phyloP scores from a whole-genome alignment of 306 rosid genomes.

The Glycine tomentella region DNA sequence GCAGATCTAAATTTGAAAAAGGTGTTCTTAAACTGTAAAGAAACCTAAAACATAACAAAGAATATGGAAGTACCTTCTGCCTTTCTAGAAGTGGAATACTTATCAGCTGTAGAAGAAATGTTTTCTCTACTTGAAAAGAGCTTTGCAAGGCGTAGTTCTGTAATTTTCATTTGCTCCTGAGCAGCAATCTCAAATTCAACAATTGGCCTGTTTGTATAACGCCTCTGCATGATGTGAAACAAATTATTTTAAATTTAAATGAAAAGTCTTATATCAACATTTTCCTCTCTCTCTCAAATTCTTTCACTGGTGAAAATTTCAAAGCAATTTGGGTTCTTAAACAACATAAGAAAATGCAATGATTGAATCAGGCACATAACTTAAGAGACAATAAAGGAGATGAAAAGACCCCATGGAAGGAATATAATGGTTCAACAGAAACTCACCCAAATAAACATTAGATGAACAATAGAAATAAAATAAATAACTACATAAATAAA shows the following conservation, averaged over 20 bases:
- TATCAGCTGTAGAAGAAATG: slow-evolving; percentile 52
- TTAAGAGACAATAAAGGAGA: neutral
- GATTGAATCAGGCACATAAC: neutral
- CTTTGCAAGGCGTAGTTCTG: slow-evolving; percentile 80
- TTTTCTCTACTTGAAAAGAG: slow-evolving; percentile 68
- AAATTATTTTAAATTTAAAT: slow-evolving; percentile 26
- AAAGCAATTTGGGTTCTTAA: slow-evolving; percentile 8
- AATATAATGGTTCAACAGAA: slow-evolving; percentile 9
- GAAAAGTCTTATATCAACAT: slow-evolving; percentile 19
- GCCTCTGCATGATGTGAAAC: slow-evolving; percentile 62
- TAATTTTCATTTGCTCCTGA: slow-evolving; percentile 92
- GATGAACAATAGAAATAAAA: neutral
- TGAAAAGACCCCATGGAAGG: neutral
- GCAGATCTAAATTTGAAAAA: slow-evolving; percentile 8
- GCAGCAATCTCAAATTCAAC: slow-evolving; percentile 91
- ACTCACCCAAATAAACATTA: neutral
- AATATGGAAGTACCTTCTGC: slow-evolving; percentile 73
- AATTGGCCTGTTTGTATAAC: slow-evolving; percentile 80
- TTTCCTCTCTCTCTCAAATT: slow-evolving; percentile 16
- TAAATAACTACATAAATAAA: neutral
- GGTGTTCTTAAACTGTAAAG: slow-evolving; percentile 10
- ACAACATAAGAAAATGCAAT: neutral
- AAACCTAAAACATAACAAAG: slow-evolving; percentile 33
- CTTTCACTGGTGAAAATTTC: neutral
- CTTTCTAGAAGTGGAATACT: slow-evolving; percentile 54